Evolutionary conservation across 2,329 filamentous ascomycete genomes (phyloP).

Genomic region (Aspergillus sp.): DNA sequence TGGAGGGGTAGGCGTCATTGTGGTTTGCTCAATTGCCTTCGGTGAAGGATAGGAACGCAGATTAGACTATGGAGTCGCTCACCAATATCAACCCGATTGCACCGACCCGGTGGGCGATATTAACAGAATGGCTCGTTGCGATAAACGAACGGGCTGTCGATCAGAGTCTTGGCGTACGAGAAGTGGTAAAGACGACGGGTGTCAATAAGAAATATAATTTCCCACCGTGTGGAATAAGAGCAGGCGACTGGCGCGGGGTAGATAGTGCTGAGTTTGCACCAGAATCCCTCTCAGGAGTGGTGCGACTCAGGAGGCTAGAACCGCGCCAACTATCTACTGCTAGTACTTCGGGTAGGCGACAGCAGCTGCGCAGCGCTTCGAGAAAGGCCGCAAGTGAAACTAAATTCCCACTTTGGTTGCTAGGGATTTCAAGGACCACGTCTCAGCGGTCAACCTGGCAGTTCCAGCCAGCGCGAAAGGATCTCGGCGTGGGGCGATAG

Average conservation of each 20-base stretch:
- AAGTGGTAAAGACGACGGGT: neutral
- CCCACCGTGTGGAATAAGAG: neutral
- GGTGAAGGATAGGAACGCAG: neutral
- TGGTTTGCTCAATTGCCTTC: neutral
- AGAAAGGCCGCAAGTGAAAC: neutral
- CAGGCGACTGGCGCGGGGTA: neutral
- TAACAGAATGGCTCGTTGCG: neutral
- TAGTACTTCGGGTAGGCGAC: neutral
- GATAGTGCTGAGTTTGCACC: slow-evolving; percentile 3
- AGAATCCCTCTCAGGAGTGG: slow-evolving; percentile 6
- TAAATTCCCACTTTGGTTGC: neutral
- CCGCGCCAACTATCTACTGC: neutral
- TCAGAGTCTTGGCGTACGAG: neutral
- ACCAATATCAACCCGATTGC: neutral
- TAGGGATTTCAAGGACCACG: neutral
- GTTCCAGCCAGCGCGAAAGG: slow-evolving; percentile 1
- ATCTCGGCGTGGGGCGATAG: neutral
- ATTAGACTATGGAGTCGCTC: neutral
- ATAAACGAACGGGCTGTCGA: neutral
- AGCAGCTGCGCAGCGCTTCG: neutral
- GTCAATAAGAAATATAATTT: neutral
- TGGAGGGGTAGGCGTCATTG: slow-evolving; percentile 43
- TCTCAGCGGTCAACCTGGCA: slow-evolving; percentile 8
- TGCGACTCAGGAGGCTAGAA: neutral
- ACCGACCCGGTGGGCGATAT: neutral